Base-by-base conservation (phyloP, 768 basidiomycete genomes). In the Leccinum truebloodii region DNA sequence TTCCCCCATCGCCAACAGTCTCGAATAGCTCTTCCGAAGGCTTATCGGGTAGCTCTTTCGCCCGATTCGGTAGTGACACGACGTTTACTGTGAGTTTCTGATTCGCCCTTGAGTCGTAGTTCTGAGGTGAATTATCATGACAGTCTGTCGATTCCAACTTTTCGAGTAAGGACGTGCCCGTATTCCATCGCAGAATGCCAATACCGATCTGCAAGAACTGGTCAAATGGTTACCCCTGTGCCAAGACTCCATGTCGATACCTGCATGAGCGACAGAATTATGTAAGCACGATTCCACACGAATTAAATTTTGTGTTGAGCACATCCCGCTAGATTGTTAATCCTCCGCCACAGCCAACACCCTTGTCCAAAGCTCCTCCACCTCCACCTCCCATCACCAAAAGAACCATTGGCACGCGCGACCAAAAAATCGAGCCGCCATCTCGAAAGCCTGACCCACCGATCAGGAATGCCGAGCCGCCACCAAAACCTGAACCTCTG, bases 111-210 rank as follows among this genome's bases (percentile, higher is more conserved):
- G 3, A 16, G 14, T 8, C 13, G 14, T 52, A 3, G 28, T 52
- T 49, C 51, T 59, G 24, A 70, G 26, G 7, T 5, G 18, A 34
- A 24, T 4, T 22, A 20, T 22, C 22, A 1, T 8, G 4, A 20
- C n/a, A 71, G 70, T 72, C 70, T 22, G 59, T 71, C 6, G 61
- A 58, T 9, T 63, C 70, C 9, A 52, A 49, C 3, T 4, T 22
- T 2, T 70, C 69, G 4, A 55, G 20, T 4, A 58, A 28, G n/a
- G 12, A 46, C 2, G 5, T 46, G 6, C 6, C 26, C 5, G 12
- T 46, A 22, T 2, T 22, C 3, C 13, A 7, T 24, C 6, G 3
- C 12, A 44, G 0, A 39, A 14, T 3, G 4, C 3, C 13, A 32
- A 32, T 32, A 32, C 30, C 28, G 3, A 10, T 58, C 1, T 71